Conservation (phyloP, 2,329 filamentous ascomycete genomes). For the Dendryphion nanum region DNA sequence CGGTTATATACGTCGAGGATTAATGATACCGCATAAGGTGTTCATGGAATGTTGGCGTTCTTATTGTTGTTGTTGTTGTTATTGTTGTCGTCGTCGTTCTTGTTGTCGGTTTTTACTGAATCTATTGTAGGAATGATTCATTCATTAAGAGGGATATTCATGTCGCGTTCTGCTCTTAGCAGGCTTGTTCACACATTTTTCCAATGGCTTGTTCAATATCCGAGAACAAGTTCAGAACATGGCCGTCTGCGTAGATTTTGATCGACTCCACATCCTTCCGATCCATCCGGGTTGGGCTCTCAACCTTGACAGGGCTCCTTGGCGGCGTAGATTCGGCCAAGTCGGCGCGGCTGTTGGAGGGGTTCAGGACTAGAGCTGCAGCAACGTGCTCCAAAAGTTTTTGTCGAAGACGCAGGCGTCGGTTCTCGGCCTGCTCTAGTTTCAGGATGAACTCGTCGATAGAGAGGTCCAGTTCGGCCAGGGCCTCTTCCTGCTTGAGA, state of each 20-base stretch:
- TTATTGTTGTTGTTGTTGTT: neutral
- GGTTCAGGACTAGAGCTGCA: slow-evolving; percentile 53
- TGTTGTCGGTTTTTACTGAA: too few relatives aligned
- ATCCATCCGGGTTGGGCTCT: slow-evolving; percentile 32
- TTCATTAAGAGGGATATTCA: too few relatives aligned
- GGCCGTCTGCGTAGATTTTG: slow-evolving; percentile 44
- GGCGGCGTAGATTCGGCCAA: slow-evolving; percentile 38
- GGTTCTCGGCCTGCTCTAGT: slow-evolving; percentile 77
- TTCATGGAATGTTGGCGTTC: too few relatives aligned
- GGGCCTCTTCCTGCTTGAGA: slow-evolving; percentile 75
- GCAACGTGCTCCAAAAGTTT: slow-evolving; percentile 81
- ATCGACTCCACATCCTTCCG: slow-evolving; percentile 43
- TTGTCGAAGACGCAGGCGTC: slow-evolving; percentile 71
- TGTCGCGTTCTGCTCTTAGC: slow-evolving; percentile 20
- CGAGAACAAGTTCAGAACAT: slow-evolving; percentile 42
- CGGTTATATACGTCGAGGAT: slow-evolving; percentile 9
- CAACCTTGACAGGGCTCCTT: slow-evolving; percentile 37
- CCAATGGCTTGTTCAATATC: slow-evolving; percentile 44
- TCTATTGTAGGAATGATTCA: neutral
- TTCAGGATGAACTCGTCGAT: slow-evolving; percentile 81
- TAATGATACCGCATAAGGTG: slow-evolving; percentile 12
- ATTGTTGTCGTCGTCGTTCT: neutral
- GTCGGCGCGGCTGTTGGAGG: slow-evolving; percentile 20
- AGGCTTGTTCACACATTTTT: slow-evolving; percentile 43
- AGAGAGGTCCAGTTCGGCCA: slow-evolving; percentile 71